Percentiles rank a stretch among this genome's conserved stretches.
These are phyloP conservation scores for Dothistroma septosporum DNA, from an alignment of 2,329 filamentous ascomycete genomes.

Conservation along the genomic window DNA sequence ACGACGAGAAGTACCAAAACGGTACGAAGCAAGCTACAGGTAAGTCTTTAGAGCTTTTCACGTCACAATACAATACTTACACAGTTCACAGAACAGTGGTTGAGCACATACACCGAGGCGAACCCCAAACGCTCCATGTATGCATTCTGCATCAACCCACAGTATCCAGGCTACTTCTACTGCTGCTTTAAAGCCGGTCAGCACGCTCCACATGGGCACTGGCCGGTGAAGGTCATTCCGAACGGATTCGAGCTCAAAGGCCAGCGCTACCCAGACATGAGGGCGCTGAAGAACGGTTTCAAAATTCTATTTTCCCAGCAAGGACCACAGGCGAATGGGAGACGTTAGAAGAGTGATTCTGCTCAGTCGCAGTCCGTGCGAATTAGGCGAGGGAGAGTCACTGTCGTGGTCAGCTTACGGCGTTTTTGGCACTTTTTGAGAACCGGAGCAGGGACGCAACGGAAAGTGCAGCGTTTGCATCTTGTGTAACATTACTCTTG, in stretches of 20 bases:
- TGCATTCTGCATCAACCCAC: constrained; percentile 89
- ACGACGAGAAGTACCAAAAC: constrained; percentile 88
- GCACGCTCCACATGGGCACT: constrained; percentile 66
- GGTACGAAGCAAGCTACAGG: constrained; percentile 76
- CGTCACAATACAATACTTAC: constrained; percentile 13
- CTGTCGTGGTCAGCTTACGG: neutral
- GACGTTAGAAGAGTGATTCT: constrained; percentile 6
- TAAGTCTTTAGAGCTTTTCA: constrained; percentile 49
- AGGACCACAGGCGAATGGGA: constrained; percentile 22
- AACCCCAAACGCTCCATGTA: constrained; percentile 93
- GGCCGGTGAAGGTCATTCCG: constrained; percentile 86
- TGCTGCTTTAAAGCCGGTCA: constrained; percentile 93
- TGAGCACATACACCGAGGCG: constrained; percentile 91
- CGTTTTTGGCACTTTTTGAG: neutral
- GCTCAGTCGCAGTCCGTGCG: neutral
- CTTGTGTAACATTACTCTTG: neutral
- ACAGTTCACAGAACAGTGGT: constrained; percentile 71
- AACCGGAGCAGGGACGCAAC: neutral
- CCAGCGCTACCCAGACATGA: constrained; percentile 89
- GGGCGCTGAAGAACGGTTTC: constrained; percentile 93
- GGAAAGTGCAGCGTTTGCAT: neutral
- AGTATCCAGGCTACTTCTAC: constrained; percentile 90
- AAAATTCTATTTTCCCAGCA: constrained; percentile 67
- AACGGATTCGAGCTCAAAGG: constrained; percentile 89
- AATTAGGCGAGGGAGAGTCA: neutral